Conservation (phyloP, 768 basidiomycete species). For the Boletus edulis region DNA sequence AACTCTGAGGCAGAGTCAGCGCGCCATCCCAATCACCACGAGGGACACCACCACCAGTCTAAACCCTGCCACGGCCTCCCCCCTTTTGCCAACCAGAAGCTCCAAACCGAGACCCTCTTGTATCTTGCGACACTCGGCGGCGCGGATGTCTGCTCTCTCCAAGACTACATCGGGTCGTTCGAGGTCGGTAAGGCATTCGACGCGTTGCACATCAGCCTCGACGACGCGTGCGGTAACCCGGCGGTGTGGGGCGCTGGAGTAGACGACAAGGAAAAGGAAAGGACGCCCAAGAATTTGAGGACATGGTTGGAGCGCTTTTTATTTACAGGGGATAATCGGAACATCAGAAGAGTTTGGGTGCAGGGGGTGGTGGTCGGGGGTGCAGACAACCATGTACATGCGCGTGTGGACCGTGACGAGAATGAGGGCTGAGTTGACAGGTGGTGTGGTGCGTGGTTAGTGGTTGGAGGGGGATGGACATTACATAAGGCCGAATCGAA, state of each 20-base stretch:
- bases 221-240: constrained; percentile 47
- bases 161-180: constrained; percentile 69
- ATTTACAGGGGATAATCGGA: constrained; percentile 83
- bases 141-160: constrained; percentile 72
- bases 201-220: constrained; percentile 71
- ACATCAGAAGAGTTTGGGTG: constrained; percentile 78
- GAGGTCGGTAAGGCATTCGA: constrained; percentile 82
- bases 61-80: neutral
- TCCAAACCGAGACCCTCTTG: constrained; percentile 69
- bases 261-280: constrained; percentile 12
- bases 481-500: too few relatives aligned
- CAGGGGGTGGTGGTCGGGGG: constrained; percentile 78
- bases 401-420: neutral
- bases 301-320: constrained; percentile 75
- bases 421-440: neutral
- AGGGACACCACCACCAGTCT: neutral
- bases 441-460: too few relatives aligned
- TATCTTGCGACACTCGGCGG: constrained; percentile 92
- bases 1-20: too few relatives aligned
- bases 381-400: too few relatives aligned
- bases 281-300: constrained; percentile 38
- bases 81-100: constrained; percentile 51
- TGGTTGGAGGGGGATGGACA: too few relatives aligned
- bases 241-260: constrained; percentile 48
- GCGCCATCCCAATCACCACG: neutral